Evolutionary conservation across 2,329 filamentous ascomycete species (phyloP).

Genomic region (Huntiella abstrusa): DNA sequence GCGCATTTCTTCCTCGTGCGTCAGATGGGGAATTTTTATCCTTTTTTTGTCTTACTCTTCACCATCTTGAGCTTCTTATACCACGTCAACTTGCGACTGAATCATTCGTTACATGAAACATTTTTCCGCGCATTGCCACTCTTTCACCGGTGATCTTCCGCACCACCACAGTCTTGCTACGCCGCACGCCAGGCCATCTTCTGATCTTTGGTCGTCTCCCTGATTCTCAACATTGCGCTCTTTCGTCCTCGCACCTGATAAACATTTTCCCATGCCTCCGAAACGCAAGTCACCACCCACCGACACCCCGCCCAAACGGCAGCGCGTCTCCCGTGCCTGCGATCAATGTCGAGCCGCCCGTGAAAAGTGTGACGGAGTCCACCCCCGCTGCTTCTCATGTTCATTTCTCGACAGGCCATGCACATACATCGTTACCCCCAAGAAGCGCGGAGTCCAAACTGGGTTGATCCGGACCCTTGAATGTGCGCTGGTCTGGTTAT

Average conservation of each 20-base stretch:
- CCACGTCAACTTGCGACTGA: not conserved
- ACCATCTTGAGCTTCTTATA: not conserved
- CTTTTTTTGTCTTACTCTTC: constrained; percentile 1
- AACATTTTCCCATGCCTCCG: too few species aligned
- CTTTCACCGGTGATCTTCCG: too few species aligned
- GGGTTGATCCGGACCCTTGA: constrained; percentile 62
- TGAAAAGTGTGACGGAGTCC: constrained; percentile 54
- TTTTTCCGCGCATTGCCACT: too few species aligned
- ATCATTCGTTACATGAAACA: too few species aligned
- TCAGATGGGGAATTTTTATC: not conserved
- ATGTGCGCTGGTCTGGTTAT: constrained; percentile 46
- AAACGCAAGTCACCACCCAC: constrained; percentile 3
- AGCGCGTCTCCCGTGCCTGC: constrained; percentile 49
- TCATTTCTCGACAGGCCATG: constrained; percentile 42
- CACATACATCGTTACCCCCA: constrained; percentile 53
- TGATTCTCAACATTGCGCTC: not conserved
- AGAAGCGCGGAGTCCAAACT: constrained; percentile 63
- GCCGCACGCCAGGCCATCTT: too few species aligned
- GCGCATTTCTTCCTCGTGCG: too few species aligned
- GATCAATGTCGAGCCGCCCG: constrained; percentile 47
- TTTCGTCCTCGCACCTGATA: too few species aligned
- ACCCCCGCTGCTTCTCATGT: constrained; percentile 50
- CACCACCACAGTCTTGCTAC: too few species aligned
- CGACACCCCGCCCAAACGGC: constrained; percentile 30
- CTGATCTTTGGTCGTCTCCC: too few species aligned